Conservation (phyloP, 768 basidiomycete genomes). For the Lactifluus hygrophoroides region DNA sequence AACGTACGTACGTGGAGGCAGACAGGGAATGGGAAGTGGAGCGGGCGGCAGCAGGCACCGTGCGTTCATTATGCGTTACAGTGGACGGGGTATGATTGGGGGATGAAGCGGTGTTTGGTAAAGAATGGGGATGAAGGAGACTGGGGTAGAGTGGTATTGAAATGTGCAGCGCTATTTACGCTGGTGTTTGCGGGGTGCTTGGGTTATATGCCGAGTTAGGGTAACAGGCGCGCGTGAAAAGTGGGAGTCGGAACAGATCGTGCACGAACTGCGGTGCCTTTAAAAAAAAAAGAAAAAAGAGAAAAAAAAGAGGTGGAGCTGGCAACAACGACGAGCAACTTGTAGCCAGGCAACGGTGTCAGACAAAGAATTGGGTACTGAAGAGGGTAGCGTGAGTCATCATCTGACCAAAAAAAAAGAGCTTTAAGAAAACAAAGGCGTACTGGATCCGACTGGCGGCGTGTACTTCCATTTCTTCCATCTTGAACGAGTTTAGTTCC, state of each 20-base stretch:
- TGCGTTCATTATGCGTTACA: constrained; percentile 23
- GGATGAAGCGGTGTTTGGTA: constrained; percentile 7
- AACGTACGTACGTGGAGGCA: constrained; percentile 20
- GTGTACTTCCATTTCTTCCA: constrained; percentile 99
- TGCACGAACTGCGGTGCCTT: constrained; percentile 12
- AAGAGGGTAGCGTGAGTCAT: constrained; percentile 7
- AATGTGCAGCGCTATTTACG: constrained; percentile 14
- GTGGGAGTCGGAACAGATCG: constrained; percentile 14
- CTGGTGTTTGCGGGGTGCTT: constrained; percentile 4
- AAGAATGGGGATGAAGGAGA: not conserved
- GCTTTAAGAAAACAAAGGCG: constrained; percentile 24
- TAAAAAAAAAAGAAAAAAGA: not conserved
- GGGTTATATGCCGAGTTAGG: constrained; percentile 7
- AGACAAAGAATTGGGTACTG: constrained; percentile 88
- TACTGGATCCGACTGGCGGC: constrained; percentile 86
- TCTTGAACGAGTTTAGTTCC: constrained; percentile 96
- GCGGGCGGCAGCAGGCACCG: constrained; percentile 11
- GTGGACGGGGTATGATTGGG: constrained; percentile 22
- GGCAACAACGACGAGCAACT: constrained; percentile 21
- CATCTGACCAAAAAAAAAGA: constrained; percentile 4
- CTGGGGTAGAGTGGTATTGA: constrained; percentile 2
- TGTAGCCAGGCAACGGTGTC: constrained; percentile 28
- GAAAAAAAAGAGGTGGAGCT: too few species aligned
- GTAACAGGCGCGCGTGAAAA: constrained; percentile 16
- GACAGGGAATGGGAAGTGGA: constrained; percentile 10